These are phyloP conservation scores for Monosiga brevicollis DNA, from an alignment of 78 protist species.

Conservation along the genomic window DNA sequence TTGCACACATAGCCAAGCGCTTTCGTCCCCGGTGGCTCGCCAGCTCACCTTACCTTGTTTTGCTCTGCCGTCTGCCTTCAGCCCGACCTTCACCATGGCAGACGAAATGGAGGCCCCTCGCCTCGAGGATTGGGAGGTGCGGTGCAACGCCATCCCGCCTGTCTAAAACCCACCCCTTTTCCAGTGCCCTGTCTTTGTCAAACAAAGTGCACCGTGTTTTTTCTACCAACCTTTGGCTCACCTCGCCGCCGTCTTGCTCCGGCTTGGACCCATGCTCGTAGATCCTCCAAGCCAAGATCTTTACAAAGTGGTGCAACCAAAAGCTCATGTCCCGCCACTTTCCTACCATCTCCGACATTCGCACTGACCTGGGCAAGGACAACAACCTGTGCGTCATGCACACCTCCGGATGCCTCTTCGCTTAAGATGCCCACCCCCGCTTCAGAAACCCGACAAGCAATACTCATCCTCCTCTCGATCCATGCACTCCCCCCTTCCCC, in stretches of 20 bases:
- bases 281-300: not conserved
- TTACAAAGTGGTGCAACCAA: not conserved
- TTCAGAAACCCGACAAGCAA: not conserved
- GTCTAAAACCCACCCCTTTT: not conserved
- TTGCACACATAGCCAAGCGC: no score
- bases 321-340: not conserved
- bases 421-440: not conserved
- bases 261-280: not conserved
- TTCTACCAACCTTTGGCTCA: not conserved
- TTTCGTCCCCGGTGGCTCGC: no score
- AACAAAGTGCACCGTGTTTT: not conserved
- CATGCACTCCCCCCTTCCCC: no score
- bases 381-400: not conserved
- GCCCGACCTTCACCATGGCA: no score
- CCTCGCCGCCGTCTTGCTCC: not conserved
- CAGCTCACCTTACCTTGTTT: no score
- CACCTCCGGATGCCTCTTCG: not conserved
- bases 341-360: not conserved
- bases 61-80: no score
- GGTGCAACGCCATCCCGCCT: no score
- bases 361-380: not conserved
- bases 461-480: not conserved
- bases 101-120: no score
- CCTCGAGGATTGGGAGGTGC: no score
- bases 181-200: not conserved